These are phyloP conservation scores for Geum urbanum DNA, from an alignment of 306 rosid genomes.

Conservation along the genomic window DNA sequence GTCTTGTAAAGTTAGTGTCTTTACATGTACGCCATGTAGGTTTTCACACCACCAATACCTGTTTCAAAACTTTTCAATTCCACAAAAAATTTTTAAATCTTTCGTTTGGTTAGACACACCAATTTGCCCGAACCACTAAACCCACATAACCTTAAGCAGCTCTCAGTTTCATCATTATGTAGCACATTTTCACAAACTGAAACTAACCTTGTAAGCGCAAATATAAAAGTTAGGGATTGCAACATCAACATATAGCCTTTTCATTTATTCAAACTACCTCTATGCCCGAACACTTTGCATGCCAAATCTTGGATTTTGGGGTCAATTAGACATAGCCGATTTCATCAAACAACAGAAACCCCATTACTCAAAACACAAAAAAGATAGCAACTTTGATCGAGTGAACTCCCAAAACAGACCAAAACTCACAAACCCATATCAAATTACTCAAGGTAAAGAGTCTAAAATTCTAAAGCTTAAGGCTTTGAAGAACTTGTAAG, in stretches of 20 bases:
- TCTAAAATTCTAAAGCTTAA: not conserved
- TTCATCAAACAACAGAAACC: not conserved
- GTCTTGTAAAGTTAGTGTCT: too few relatives aligned
- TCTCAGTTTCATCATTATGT: too few relatives aligned
- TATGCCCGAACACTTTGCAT: not conserved
- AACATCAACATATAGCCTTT: not conserved
- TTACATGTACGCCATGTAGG: too few relatives aligned
- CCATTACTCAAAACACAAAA: not conserved
- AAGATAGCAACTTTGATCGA: not conserved
- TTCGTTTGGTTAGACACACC: too few relatives aligned
- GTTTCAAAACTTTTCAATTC: too few relatives aligned
- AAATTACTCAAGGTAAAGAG: not conserved
- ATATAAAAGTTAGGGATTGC: too few relatives aligned
- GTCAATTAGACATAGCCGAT: not conserved
- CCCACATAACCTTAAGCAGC: too few relatives aligned
- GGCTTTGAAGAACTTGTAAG: slow-evolving; percentile 1
- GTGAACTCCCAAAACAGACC: not conserved
- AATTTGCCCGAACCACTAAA: too few relatives aligned
- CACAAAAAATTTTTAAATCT: too few relatives aligned
- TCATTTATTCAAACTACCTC: not conserved
- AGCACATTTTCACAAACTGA: too few relatives aligned
- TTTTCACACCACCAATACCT: too few relatives aligned
- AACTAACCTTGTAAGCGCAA: too few relatives aligned
- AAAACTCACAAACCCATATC: slow-evolving; percentile 1
- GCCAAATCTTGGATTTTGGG: not conserved